These are phyloP conservation scores for Talaromyces adpressus DNA, from an alignment of 495 filamentous ascomycete species.

Conservation along the genomic window DNA sequence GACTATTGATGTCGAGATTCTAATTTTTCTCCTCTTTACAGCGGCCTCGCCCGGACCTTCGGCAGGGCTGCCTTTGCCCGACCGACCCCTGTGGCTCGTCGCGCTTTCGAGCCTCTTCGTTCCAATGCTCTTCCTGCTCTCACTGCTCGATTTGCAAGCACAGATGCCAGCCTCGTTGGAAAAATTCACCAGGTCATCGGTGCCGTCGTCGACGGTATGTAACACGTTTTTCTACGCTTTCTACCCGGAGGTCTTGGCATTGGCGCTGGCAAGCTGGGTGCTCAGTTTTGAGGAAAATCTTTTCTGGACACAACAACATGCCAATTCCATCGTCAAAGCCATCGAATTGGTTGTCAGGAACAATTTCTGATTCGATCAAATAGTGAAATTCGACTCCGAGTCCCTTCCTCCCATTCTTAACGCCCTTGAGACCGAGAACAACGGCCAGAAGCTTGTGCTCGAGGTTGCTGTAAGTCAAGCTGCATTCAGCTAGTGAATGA, in stretches of 20 bases:
- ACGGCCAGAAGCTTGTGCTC: conserved; percentile 88
- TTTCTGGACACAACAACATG: conserved; percentile 21
- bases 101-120: conserved; percentile 59
- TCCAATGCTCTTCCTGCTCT: conserved; percentile 52
- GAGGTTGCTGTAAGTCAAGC: conserved; percentile 82
- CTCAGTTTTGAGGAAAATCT: conserved; percentile 28
- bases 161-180: conserved; percentile 55
- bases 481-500: not conserved
- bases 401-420: conserved; percentile 97
- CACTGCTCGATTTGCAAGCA: conserved; percentile 64
- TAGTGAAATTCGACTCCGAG: conserved; percentile 91
- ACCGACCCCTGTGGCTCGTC: conserved; percentile 58
- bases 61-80: conserved; percentile 69
- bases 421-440: conserved; percentile 84
- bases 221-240: conserved; percentile 17
- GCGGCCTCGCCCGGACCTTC: conserved; percentile 74
- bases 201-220: conserved; percentile 64
- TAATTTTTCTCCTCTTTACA: conserved; percentile 34
- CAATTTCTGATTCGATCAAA: conserved; percentile 27
- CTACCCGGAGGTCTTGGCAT: conserved; percentile 18
- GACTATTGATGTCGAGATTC: conserved; percentile 21
- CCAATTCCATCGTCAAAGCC: conserved; percentile 19
- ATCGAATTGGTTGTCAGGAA: conserved; percentile 11
- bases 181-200: conserved; percentile 84
- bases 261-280: not conserved